Percentiles rank a stretch among this genome's conserved stretches.
Conservation (phyloP, 78 protist genomes). For the Protostelium mycophagum region DNA sequence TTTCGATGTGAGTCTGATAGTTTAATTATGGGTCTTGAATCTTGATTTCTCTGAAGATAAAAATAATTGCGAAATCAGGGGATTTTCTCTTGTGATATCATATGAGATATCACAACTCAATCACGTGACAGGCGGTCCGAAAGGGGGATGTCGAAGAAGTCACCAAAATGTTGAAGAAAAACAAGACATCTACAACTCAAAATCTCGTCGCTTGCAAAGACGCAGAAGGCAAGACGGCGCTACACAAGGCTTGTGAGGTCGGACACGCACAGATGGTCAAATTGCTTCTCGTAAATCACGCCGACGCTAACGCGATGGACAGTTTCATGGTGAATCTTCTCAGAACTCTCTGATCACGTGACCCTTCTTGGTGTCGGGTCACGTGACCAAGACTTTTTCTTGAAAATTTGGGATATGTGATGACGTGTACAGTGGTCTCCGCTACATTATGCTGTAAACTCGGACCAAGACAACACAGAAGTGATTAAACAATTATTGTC, state of each 20-base stretch:
- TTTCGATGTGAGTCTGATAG: no score
- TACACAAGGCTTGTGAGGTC: background rate
- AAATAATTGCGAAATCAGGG: no score
- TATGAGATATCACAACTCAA: no score
- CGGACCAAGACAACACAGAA: background rate
- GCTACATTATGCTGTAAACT: background rate
- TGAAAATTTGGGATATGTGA: no score
- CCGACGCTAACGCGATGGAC: background rate
- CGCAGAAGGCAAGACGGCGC: background rate
- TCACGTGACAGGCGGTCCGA: background rate
- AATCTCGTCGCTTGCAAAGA: background rate
- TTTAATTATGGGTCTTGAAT: no score
- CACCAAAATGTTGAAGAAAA: background rate
- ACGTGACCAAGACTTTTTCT: no score
- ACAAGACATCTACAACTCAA: no score
- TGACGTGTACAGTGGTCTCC: background rate
- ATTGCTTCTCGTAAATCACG: background rate
- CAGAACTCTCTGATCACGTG: no score
- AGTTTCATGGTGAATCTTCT: no score
- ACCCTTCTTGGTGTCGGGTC: no score
- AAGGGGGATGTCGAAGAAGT: background rate
- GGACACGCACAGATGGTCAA: background rate
- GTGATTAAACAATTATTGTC: background rate
- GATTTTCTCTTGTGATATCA: no score
- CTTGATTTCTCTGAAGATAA: no score